Conservation (phyloP, 306 rosid species). For the Lathyrus tuberosus region DNA sequence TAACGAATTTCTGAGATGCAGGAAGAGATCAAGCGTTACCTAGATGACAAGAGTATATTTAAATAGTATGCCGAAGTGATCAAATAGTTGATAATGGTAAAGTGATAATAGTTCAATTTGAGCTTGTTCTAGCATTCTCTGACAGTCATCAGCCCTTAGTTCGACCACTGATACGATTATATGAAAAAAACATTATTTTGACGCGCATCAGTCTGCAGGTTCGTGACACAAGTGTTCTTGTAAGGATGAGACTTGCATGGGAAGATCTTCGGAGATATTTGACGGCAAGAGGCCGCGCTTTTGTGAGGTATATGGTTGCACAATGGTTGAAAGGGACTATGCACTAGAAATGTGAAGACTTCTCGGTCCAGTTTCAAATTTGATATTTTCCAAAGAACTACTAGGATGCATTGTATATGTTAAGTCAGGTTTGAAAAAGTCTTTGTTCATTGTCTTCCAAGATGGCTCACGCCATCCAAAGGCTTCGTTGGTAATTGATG, state of each 20-base stretch:
- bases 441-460: conserved; percentile 92
- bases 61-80: no score
- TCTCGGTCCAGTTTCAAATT: conserved; percentile 95
- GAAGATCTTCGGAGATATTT: conserved; percentile 97
- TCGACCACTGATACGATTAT: no score
- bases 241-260: conserved; percentile 99
- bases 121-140: no score
- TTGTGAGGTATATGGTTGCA: conserved; percentile 99
- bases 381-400: conserved; percentile 82
- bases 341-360: conserved; percentile 99
- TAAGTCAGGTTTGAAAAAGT: conserved; percentile 91
- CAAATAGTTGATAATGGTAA: no score
- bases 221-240: conserved; percentile 99
- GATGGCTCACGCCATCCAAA: conserved; percentile 89
- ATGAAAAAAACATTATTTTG: no score
- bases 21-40: no score
- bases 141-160: no score
- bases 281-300: conserved; percentile 98
- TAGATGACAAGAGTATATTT: no score
- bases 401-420: conserved; percentile 94
- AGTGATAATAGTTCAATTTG: no score
- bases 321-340: conserved; percentile 99
- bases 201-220: no score
- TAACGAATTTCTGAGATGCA: no score
- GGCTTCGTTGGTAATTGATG: conserved; percentile 96